A percentile compares a stretch with the other conserved stretches of the same genome.
Conservation (phyloP, 2,329 filamentous ascomycete genomes). For the Aphanocladium album region DNA sequence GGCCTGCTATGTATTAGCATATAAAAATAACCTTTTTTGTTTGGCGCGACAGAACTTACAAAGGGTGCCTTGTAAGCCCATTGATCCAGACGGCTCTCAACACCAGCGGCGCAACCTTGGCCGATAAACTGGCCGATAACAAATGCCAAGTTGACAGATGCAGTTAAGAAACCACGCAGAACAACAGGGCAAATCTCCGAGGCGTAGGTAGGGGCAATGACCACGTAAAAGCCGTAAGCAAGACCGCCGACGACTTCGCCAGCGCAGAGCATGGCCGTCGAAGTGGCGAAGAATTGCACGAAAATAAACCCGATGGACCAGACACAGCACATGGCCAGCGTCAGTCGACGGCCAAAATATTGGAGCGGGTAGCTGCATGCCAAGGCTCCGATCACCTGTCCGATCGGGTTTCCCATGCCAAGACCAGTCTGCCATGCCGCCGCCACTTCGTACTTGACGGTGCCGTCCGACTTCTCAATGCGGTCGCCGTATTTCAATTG, state of each 20-base stretch:
- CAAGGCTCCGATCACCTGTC: conserved; percentile 41
- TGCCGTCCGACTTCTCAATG: conserved; percentile 32
- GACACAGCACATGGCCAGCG: conserved; percentile 38
- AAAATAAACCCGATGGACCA: conserved; percentile 51
- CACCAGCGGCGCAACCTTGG: conserved; percentile 41
- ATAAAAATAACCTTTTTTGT: neutral
- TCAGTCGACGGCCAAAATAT: conserved; percentile 39
- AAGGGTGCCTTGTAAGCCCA: conserved; percentile 39
- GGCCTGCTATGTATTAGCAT: conserved; percentile 21
- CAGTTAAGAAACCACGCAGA: conserved; percentile 52
- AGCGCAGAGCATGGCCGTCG: conserved; percentile 50
- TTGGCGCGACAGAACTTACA: conserved; percentile 11
- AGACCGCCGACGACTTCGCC: conserved; percentile 58
- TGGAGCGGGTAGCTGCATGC: conserved; percentile 28
- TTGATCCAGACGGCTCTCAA: conserved; percentile 33
- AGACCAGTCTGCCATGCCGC: conserved; percentile 46
- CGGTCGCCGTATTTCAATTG: conserved; percentile 27
- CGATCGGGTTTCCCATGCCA: conserved; percentile 39
- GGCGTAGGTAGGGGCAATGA: conserved; percentile 54
- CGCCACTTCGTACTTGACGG: conserved; percentile 37
- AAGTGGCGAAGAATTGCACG: conserved; percentile 58
- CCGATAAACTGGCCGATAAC: conserved; percentile 57
- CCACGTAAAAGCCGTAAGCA: conserved; percentile 56
- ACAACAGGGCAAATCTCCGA: conserved; percentile 56
- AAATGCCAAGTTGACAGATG: conserved; percentile 58